A percentile compares a stretch with the other conserved stretches of the same genome.
Evolutionary conservation across 352 stramenopile species (phyloP).

Genomic region (Blastocystis sp.): DNA sequence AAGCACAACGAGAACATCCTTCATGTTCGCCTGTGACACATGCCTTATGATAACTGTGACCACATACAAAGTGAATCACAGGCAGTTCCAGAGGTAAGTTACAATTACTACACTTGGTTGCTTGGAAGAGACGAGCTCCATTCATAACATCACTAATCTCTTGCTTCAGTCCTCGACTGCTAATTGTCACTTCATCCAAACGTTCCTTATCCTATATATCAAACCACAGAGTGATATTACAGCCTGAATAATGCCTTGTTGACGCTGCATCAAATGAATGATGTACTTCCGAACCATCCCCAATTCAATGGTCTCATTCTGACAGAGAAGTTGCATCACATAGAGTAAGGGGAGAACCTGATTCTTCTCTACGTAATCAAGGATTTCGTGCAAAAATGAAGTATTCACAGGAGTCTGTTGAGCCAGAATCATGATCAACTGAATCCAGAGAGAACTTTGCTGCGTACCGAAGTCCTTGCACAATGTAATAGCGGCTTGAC

Average conservation of each 20-base stretch:
- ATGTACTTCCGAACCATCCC: slow-evolving; percentile 24
- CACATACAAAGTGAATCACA: slow-evolving; percentile 81
- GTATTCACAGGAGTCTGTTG: slow-evolving; percentile 63
- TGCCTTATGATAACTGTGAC: slow-evolving; percentile 75
- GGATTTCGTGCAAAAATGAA: neutral
- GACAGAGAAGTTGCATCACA: slow-evolving; percentile 13
- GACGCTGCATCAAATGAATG: neutral
- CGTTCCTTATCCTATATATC: neutral
- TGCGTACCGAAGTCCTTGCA: slow-evolving; percentile 79
- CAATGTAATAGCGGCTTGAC: slow-evolving; percentile 77
- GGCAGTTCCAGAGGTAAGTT: slow-evolving; percentile 80
- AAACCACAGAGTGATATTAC: neutral
- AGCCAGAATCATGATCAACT: slow-evolving; percentile 80
- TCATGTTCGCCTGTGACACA: neutral
- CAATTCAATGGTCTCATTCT: slow-evolving; percentile 8
- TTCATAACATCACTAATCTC: slow-evolving; percentile 64
- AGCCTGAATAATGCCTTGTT: neutral
- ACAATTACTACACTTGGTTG: slow-evolving; percentile 78
- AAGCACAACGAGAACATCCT: slow-evolving; percentile 11
- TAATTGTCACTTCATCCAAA: neutral
- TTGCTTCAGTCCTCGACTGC: slow-evolving; percentile 5
- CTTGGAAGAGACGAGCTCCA: slow-evolving; percentile 77
- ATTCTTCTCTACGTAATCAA: slow-evolving; percentile 48
- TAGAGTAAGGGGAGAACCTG: slow-evolving; percentile 38
- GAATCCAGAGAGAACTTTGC: slow-evolving; percentile 79